Conservation (phyloP, 164 flowering plant genomes). For the Liquidambar formosana region DNA sequence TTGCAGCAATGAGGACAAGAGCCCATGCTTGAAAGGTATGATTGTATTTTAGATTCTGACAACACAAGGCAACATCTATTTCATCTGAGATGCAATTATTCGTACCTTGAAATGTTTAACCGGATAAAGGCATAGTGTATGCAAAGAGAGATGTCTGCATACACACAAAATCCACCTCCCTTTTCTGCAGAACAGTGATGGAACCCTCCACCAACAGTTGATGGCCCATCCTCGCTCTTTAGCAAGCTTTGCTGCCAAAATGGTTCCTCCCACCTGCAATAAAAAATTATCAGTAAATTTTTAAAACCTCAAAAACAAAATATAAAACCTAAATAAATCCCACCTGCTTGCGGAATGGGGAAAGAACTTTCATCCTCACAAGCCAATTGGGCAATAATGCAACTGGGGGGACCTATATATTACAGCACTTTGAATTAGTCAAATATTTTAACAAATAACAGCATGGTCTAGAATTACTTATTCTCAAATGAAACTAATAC, state of each 20-base stretch:
- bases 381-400: slow-evolving; percentile 84
- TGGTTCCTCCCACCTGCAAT: slow-evolving; percentile 89
- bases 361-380: slow-evolving; percentile 69
- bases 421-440: neutral
- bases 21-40: slow-evolving; percentile 3
- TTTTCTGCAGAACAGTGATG: slow-evolving; percentile 88
- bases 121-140: slow-evolving; percentile 74
- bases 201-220: slow-evolving; percentile 96
- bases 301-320: neutral
- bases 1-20: slow-evolving; percentile 11
- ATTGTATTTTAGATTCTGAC: neutral
- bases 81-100: slow-evolving; percentile 2
- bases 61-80: neutral
- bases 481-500: neutral
- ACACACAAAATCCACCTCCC: slow-evolving; percentile 96
- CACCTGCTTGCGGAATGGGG: slow-evolving; percentile 92
- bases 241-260: slow-evolving; percentile 91
- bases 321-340: slow-evolving; percentile 7
- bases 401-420: slow-evolving; percentile 85
- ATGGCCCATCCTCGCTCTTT: slow-evolving; percentile 96
- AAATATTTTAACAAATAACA: neutral
- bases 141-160: slow-evolving; percentile 93
- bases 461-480: neutral
- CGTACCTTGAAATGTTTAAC: slow-evolving; percentile 75
- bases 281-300: neutral